Base-by-base conservation (phyloP, 139 green algal species). In the Auxenochlorella protothecoides region DNA sequence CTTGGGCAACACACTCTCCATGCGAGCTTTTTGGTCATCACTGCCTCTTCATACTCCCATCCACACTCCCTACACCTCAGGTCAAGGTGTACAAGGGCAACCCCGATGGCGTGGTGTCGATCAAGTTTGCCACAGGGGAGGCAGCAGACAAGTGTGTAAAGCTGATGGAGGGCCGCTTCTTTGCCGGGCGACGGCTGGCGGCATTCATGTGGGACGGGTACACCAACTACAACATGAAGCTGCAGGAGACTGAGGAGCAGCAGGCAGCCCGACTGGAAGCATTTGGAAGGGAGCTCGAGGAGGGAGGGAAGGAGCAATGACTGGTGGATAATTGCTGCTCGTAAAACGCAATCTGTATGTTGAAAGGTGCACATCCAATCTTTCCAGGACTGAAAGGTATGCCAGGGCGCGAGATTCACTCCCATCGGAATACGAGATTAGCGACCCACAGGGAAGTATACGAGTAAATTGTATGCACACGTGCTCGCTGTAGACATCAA, bases 101-200 rank as follows among this genome's bases (percentile, higher is more conserved):
- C 79, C 88, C 92, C 1, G 76, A 95, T 54, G 93, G 93, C 55
- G 83, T 94, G 6, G 79, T 98, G 13, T 85, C 78, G 4, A 73
- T 97, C 13, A 84, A 84, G 59, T 98, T 97, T 76, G 86, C 86
- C 5, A 76, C 81, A 1, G 54, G 77, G 53, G 86, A 94, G 63
- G 77, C 77, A 4, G 92, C 89, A 2, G 66, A 91, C 51, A 72
- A 79, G 55, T 98, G 93, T 74, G 69, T 97, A 2, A 13, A 59
- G 3, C 53, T 82, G 12, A 97, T 98, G 93, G 76, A 97, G 51
- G 89, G 88, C 1, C 78, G 92, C 9, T 98, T 88, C 72, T 97
- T 98, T 79, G 92, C 78, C 3, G 91, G 92, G 4, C 78, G 82
- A 8, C 79, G 89, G 72, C 63, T 97, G 11, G 72, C 60, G 59